phyloP scores from a whole-genome alignment of 768 basidiomycete genomes.

The Mycena amicta region DNA sequence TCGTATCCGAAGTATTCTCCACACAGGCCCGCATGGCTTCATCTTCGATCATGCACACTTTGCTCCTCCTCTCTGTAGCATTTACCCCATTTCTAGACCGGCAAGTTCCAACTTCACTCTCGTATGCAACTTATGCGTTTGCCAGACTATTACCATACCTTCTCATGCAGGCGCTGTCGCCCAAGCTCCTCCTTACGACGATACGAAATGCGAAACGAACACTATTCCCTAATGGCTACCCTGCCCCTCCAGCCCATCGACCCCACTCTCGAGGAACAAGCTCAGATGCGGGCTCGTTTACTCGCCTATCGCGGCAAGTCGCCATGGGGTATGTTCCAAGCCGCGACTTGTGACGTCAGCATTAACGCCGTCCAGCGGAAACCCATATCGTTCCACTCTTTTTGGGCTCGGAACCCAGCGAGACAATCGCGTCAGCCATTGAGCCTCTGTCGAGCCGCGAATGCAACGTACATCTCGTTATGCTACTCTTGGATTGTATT shows the following conservation, averaged over 20 bases:
- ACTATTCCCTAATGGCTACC: constrained; percentile 90
- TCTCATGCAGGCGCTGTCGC: constrained; percentile 55
- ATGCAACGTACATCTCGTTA: constrained; percentile 80
- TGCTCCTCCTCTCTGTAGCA: constrained; percentile 49
- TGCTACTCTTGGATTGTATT: constrained; percentile 74
- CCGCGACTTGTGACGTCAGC: background rate
- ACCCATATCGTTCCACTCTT: constrained; percentile 51
- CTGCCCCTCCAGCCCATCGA: constrained; percentile 71
- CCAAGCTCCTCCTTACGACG: constrained; percentile 52
- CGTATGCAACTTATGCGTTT: background rate
- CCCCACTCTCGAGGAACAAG: constrained; percentile 78
- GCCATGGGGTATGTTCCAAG: constrained; percentile 13
- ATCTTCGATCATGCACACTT: constrained; percentile 44
- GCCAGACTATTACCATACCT: constrained; percentile 70
- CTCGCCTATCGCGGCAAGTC: constrained; percentile 31
- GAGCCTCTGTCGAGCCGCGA: constrained; percentile 61
- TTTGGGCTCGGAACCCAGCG: constrained; percentile 54
- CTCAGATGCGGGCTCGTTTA: constrained; percentile 50
- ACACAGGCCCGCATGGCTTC: constrained; percentile 52
- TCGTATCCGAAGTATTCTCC: constrained; percentile 54
- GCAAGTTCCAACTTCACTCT: constrained; percentile 33
- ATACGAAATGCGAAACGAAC: constrained; percentile 63
- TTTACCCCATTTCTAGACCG: constrained; percentile 61
- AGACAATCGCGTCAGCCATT: constrained; percentile 54
- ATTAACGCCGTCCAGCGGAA: constrained; percentile 15